Percentiles rank a stretch among this genome's conserved stretches.
Conservation (phyloP, 2,329 filamentous ascomycete genomes). For the Colletotrichum sp. region DNA sequence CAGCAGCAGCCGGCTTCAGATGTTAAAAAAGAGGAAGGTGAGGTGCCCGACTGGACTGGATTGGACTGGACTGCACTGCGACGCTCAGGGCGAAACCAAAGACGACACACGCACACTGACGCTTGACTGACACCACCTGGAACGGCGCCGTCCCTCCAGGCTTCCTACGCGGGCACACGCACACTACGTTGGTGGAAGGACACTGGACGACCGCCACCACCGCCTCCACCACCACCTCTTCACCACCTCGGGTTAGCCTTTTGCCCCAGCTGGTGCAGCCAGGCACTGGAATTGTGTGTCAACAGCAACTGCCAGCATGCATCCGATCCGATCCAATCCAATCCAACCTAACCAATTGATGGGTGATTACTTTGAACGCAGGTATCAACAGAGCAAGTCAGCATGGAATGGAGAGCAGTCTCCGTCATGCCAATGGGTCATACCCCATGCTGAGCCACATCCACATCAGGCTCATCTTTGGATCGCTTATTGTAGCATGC, state of each 20-base stretch:
- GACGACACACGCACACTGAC: constrained; percentile 1
- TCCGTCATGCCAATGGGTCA: not conserved
- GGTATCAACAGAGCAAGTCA: not conserved
- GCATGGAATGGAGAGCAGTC: no score
- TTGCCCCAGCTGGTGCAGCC: not conserved
- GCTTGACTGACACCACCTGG: not conserved
- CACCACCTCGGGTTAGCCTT: not conserved
- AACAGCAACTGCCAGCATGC: not conserved
- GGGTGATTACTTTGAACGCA: not conserved
- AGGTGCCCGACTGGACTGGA: not conserved
- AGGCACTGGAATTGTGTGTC: not conserved
- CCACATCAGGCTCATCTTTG: not conserved
- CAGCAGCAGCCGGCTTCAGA: constrained; percentile 2
- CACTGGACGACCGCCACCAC: not conserved
- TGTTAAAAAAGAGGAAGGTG: not conserved
- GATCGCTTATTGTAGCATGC: not conserved
- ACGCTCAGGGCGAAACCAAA: not conserved
- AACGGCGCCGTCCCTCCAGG: not conserved
- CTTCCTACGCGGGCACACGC: not conserved
- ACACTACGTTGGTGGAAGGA: not conserved
- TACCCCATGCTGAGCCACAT: not conserved
- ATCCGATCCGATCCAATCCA: not conserved
- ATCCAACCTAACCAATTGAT: not conserved
- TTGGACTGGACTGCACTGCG: not conserved
- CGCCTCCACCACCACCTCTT: not conserved